These are phyloP conservation scores for Alternaria infectoria DNA, from an alignment of 2,329 filamentous ascomycete species.

Conservation along the genomic window DNA sequence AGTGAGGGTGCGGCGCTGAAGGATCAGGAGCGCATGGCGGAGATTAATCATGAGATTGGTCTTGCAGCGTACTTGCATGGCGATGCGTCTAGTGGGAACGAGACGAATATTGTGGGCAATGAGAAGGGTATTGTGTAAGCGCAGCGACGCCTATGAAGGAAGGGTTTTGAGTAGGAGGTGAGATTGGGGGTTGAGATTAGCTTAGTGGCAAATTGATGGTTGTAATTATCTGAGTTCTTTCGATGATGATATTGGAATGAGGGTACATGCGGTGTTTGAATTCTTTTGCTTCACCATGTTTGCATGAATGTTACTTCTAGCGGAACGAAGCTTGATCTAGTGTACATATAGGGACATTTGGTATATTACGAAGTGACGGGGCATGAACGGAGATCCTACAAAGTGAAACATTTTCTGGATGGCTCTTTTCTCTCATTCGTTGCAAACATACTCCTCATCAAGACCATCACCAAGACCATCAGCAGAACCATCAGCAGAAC, in stretches of 20 bases:
- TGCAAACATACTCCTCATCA: too few species aligned
- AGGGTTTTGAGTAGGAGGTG: not conserved
- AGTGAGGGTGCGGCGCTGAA: conserved; percentile 69
- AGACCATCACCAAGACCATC: too few species aligned
- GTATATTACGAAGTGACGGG: rapidly evolving
- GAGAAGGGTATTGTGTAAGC: conserved; percentile 21
- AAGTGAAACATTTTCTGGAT: too few species aligned
- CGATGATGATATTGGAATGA: not conserved
- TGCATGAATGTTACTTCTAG: not conserved
- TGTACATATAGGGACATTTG: rapidly evolving
- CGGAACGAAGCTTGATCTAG: too few species aligned
- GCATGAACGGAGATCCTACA: too few species aligned
- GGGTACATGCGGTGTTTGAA: not conserved
- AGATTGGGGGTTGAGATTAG: not conserved
- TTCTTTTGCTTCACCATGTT: not conserved
- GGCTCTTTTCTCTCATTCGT: too few species aligned
- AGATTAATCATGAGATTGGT: conserved; percentile 74
- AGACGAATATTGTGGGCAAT: conserved; percentile 10
- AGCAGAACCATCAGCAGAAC: too few species aligned
- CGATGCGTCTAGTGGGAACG: conserved; percentile 6
- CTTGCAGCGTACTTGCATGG: conserved; percentile 50
- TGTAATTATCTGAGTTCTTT: not conserved
- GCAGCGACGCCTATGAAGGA: too few species aligned
- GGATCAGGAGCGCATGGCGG: conserved; percentile 72
- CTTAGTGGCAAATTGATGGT: not conserved